Base-by-base conservation (phyloP, 192 early-diverging fungal genomes). In the Backusella australiensis region DNA sequence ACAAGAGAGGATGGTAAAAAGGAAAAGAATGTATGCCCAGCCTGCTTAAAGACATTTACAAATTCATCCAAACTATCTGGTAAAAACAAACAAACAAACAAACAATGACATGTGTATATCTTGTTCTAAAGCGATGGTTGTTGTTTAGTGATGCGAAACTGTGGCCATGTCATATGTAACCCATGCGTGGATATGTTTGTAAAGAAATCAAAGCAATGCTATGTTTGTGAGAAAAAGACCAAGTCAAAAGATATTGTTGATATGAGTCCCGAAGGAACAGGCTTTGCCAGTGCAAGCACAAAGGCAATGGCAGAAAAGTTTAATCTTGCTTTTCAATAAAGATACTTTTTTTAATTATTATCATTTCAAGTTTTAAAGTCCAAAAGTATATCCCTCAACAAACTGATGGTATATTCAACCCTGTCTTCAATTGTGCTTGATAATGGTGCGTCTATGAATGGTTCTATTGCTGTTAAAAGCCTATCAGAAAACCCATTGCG, bases 101-200 rank as follows among this genome's bases (percentile, higher is more conserved):
- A 41, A 29, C 2, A 66, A 21, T 23, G 21, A 26, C 36, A 41
- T 34, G 38, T 79, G 75, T 67, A 38, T 44, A 39, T 34, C 29
- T 67, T 1, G 34, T 32, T 39, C 15, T 34, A 77, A 14, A 15
- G 14, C 15, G 0, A 44, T 44, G 15, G 4, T 17, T 12, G 15
- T 3, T 44, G 1, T 12, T 69, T 68, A 74, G 91, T 94, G 11
- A 74, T 92, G 44, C 87, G 89, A 72, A 76, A 75, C 6, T 95
- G 93, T 72, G 93, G 93, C 15, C 94, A 95, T 80, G 90, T 63
- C 26, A 81, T 92, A 36, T 94, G 94, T 72, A 86, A 89, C 34
- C 79, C 79, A 35, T 95, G 94, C 69, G 85, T 89, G 59, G 78
- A 84, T 44, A 84, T 87, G 53, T 94, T 95, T 85, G 85, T 94